Base-by-base conservation (phyloP, 768 basidiomycete species). In the Boletus sensibilis region DNA sequence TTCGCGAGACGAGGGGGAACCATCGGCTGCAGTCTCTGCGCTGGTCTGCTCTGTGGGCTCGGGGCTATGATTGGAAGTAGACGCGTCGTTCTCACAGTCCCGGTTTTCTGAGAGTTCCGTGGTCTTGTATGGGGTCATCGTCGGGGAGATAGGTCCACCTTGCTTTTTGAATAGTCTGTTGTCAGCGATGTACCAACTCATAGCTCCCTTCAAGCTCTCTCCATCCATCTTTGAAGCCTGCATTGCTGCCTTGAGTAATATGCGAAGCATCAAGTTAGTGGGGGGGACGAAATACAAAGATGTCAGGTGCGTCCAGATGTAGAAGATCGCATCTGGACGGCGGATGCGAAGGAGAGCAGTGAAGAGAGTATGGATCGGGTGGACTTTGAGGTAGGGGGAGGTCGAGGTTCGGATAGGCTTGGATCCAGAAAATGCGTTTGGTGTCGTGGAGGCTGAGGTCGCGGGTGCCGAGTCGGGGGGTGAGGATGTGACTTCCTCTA, bases 221-320 rank as follows among this genome's bases (percentile, higher is more conserved):
- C 81, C 78, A 53, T 87, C 82, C 58, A 81, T 69, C 49, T 77
- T 75, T 23, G 74, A 70, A 5, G 84, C 82, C 18, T 79, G 72
- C 3, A 84, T 75, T 1, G 87, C 85, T 2, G 84, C 75, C 50
- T 84, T 79, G 46, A 92, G 76, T 12, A 93, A 64, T 51, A 86
- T 74, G 42, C 77, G 75, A 50, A 93, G 79, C 31, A 87, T 82
- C 48, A 71, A 67, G 18, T 76, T 68, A 44, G 87, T 81, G 0
- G 86, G 86, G 4, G 73, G 67, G 0, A 86, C 73, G 5, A 75
- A 77, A 67, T 88, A 94, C 4, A 92, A 68, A 0, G 69, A 63
- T 4, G 74, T 73, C 71, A 90, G 81, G 25, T 83, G 71, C n/a
- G 86, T 83, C 87, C 88, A 93, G 1, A 92, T 63, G 41, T 72